These are phyloP conservation scores for Fraxinus angustifolia DNA, from an alignment of 305 asterid species.

Conservation along the genomic window DNA sequence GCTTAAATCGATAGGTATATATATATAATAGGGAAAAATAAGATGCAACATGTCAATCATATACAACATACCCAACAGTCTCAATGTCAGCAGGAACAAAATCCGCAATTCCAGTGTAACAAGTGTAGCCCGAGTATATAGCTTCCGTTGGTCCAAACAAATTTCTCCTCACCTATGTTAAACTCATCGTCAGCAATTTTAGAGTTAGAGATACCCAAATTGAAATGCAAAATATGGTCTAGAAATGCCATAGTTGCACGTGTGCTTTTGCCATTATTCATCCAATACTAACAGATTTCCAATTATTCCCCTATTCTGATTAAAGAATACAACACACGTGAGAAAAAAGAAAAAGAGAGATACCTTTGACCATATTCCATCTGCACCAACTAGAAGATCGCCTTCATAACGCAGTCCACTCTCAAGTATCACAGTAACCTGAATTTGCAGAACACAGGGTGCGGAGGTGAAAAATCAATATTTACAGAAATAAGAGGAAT, in stretches of 20 bases:
- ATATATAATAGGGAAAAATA: neutral
- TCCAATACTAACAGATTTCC: neutral
- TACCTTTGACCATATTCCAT: slow-evolving; percentile 93
- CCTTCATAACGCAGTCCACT: slow-evolving; percentile 64
- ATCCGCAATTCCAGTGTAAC: slow-evolving; percentile 96
- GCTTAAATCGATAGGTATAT: neutral
- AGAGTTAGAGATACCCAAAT: slow-evolving; percentile 1
- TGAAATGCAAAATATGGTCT: neutral
- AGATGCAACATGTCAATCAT: neutral
- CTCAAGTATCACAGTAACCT: slow-evolving; percentile 78
- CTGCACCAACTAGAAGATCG: slow-evolving; percentile 91
- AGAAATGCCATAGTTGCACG: neutral
- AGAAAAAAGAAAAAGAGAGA: neutral
- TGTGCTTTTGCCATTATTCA: neutral
- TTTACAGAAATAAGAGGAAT: neutral
- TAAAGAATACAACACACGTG: neutral
- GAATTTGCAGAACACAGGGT: slow-evolving; percentile 7
- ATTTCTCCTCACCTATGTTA: slow-evolving; percentile 60
- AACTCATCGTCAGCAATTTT: slow-evolving; percentile 5
- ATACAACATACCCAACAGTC: slow-evolving; percentile 74
- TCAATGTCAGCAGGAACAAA: slow-evolving; percentile 86
- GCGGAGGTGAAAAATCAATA: neutral
- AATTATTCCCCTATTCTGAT: neutral
- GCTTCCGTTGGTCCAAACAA: slow-evolving; percentile 67
- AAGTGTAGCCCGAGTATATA: slow-evolving; percentile 84